A percentile compares a stretch with the other conserved stretches of the same genome.
Conservation (phyloP, 1,139 yeast genomes). For the Pichia sp. region DNA sequence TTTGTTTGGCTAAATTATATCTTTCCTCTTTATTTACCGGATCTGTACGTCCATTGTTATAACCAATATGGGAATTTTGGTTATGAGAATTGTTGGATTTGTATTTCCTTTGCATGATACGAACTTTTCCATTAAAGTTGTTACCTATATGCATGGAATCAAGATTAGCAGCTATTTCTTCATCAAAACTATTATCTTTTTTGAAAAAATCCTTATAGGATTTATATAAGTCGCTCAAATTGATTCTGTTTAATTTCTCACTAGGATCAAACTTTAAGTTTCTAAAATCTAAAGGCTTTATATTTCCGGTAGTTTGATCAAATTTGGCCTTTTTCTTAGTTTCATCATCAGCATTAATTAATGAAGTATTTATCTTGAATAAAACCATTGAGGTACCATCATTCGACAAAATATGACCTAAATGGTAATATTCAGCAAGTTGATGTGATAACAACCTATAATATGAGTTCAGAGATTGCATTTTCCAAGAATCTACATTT, state of each 20-base stretch:
- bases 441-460: constrained; percentile 60
- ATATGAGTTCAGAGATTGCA: constrained; percentile 56
- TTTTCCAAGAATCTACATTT: constrained; percentile 34
- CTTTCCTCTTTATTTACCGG: constrained; percentile 14
- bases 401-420: constrained; percentile 43
- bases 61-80: background rate
- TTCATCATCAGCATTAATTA: constrained; percentile 26
- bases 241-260: constrained; percentile 24
- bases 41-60: background rate
- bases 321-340: constrained; percentile 22
- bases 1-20: constrained; percentile 15
- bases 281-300: constrained; percentile 23
- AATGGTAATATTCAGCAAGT: constrained; percentile 55
- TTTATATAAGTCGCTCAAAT: constrained; percentile 18
- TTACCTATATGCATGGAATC: background rate
- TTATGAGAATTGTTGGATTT: background rate
- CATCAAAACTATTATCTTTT: constrained; percentile 1
- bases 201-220: constrained; percentile 15
- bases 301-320: constrained; percentile 23
- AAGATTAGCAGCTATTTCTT: background rate
- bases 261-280: constrained; percentile 21
- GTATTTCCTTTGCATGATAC: constrained; percentile 13
- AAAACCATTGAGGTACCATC: constrained; percentile 41
- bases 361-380: constrained; percentile 28
- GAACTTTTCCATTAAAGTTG: constrained; percentile 5